phyloP scores from a whole-genome alignment of 371 early-diverging fungal genomes.

The Massospora cicadina region DNA sequence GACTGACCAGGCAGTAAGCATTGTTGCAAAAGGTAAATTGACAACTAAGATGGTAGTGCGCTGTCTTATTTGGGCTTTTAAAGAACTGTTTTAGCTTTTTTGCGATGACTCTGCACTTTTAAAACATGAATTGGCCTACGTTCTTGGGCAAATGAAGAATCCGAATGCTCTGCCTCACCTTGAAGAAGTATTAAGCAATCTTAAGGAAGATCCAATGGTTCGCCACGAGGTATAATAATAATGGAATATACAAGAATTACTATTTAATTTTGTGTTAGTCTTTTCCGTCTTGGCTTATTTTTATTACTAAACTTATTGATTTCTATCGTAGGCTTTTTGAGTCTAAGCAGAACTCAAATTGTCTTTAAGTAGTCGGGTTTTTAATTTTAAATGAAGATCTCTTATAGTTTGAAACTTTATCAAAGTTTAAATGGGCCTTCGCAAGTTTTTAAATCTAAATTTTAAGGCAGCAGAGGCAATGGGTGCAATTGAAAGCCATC shows the following conservation, averaged over 20 bases:
- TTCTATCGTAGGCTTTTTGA: too few relatives aligned
- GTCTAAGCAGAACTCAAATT: too few relatives aligned
- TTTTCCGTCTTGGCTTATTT: too few relatives aligned
- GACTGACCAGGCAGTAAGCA: slow-evolving; percentile 56
- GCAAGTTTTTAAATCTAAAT: slow-evolving; percentile 7
- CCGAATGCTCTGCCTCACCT: slow-evolving; percentile 60
- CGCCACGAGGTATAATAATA: slow-evolving; percentile 80
- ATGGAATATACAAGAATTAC: too few relatives aligned
- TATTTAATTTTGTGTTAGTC: too few relatives aligned
- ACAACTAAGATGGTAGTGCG: neutral
- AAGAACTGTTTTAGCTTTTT: slow-evolving; percentile 32
- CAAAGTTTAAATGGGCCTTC: neutral
- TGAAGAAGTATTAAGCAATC: slow-evolving; percentile 39
- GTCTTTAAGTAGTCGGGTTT: too few relatives aligned
- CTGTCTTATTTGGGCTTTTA: neutral
- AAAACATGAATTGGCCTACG: slow-evolving; percentile 98
- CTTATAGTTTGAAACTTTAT: too few relatives aligned
- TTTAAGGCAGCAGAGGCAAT: slow-evolving; percentile 89
- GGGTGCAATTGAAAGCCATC: slow-evolving; percentile 74
- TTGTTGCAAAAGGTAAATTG: slow-evolving; percentile 57
- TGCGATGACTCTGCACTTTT: slow-evolving; percentile 78
- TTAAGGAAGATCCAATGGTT: slow-evolving; percentile 84
- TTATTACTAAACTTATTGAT: too few relatives aligned
- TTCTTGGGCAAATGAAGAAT: slow-evolving; percentile 95
- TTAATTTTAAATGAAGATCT: too few relatives aligned